These are phyloP conservation scores for Gastrolobium bilobum DNA, from an alignment of 306 rosid genomes.

Conservation along the genomic window DNA sequence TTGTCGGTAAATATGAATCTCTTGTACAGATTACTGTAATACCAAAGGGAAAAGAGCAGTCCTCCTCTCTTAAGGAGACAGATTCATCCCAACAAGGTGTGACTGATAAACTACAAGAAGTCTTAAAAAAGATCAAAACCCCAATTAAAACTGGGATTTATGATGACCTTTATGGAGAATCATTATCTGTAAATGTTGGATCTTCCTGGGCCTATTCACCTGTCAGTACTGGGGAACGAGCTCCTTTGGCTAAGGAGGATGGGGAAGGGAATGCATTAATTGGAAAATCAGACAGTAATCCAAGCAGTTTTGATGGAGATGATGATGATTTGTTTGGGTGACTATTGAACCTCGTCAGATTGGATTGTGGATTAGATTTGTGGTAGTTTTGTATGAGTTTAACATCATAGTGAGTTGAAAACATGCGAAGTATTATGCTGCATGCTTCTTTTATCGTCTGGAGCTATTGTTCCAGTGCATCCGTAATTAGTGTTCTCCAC, in stretches of 20 bases:
- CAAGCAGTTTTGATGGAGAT: constrained; percentile 59
- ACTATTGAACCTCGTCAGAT: constrained; percentile 54
- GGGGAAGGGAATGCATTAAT: constrained; percentile 51
- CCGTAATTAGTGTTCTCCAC: constrained; percentile 47
- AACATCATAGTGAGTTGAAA: constrained; percentile 52
- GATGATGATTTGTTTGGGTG: constrained; percentile 91
- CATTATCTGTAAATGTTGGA: constrained; percentile 81
- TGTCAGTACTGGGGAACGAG: constrained; percentile 50
- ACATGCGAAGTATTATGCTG: constrained; percentile 47
- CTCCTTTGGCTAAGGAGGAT: constrained; percentile 61
- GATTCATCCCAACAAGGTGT: constrained; percentile 81
- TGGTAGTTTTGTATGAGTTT: constrained; percentile 50
- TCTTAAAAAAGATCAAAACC: constrained; percentile 82
- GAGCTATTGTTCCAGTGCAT: constrained; percentile 53
- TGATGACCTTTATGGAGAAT: constrained; percentile 95
- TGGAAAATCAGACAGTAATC: constrained; percentile 61
- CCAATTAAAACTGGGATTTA: constrained; percentile 76
- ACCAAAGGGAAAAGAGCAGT: constrained; percentile 91
- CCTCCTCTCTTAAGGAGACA: constrained; percentile 63
- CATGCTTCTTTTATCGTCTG: constrained; percentile 49
- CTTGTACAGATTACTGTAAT: constrained; percentile 90
- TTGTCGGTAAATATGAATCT: constrained; percentile 95
- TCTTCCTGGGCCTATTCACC: constrained; percentile 93
- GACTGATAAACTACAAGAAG: constrained; percentile 92
- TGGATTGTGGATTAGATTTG: constrained; percentile 45